Conservation (phyloP, 2,329 filamentous ascomycete species). For the Penicillium sp. region DNA sequence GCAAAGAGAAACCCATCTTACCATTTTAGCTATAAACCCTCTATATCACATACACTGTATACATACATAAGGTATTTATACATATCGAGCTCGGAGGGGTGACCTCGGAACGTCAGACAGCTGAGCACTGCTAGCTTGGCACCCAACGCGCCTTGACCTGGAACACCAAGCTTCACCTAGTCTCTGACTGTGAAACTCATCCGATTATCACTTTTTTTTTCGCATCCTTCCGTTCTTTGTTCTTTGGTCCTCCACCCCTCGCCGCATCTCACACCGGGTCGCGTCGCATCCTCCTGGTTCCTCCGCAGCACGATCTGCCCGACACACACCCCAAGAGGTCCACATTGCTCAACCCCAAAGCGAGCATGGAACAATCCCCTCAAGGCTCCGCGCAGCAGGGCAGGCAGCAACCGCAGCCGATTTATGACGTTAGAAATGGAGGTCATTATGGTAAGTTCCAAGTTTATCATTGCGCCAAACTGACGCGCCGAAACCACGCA, state of each 20-base stretch:
- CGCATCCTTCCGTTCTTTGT: not conserved
- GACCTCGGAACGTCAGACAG: conserved; percentile 22
- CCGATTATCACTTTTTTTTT: not conserved
- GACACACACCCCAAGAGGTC: not conserved
- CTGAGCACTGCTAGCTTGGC: conserved; percentile 20
- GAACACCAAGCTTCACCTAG: not conserved
- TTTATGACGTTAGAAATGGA: conserved; percentile 71
- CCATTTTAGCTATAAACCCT: not conserved
- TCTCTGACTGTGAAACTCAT: not conserved
- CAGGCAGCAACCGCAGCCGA: conserved; percentile 60
- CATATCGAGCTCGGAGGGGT: conserved; percentile 7
- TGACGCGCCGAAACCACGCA: not conserved
- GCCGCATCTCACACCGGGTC: not conserved
- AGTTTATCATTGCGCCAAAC: not conserved
- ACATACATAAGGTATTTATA: not conserved
- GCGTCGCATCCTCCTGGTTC: conserved; percentile 1
- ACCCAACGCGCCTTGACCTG: conserved; percentile 9
- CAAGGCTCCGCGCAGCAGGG: conserved; percentile 56
- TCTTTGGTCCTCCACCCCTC: not conserved
- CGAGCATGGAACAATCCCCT: conserved; percentile 55
- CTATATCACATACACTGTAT: not conserved
- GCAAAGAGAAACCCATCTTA: not conserved
- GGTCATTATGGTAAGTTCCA: conserved; percentile 69
- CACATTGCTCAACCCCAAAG: conserved; percentile 2
- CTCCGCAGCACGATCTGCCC: not conserved